Conservation (phyloP, 1,139 yeast species). For the Geotrichum carabidarum region DNA sequence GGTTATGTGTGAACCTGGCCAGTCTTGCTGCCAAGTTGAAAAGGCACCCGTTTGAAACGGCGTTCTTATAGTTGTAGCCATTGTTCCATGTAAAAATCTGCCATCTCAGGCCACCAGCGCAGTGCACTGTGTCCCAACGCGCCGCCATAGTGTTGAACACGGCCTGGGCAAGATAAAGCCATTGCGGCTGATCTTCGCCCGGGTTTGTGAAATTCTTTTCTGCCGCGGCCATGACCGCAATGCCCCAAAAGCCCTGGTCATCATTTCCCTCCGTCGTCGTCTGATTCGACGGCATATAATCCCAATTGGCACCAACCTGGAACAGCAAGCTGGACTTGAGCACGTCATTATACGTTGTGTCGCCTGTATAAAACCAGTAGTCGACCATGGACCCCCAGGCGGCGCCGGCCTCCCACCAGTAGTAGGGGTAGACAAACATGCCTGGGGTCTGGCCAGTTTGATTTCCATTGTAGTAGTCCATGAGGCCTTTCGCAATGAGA, state of each 20-base stretch:
- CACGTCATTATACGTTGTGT: constrained; percentile 53
- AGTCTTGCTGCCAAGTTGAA: constrained; percentile 85
- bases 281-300: constrained; percentile 73
- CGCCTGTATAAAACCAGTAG: constrained; percentile 57
- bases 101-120: constrained; percentile 93
- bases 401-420: constrained; percentile 96
- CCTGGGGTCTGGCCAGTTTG: constrained; percentile 57
- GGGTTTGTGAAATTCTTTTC: constrained; percentile 74
- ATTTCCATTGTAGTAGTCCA: constrained; percentile 67
- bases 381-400: constrained; percentile 76
- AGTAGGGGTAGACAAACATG: constrained; percentile 68
- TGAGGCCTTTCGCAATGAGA: constrained; percentile 55
- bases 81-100: constrained; percentile 93
- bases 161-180: constrained; percentile 74
- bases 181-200: constrained; percentile 46
- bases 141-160: constrained; percentile 84
- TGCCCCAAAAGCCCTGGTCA: constrained; percentile 90
- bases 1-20: constrained; percentile 69
- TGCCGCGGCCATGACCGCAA: constrained; percentile 77
- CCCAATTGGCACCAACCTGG: constrained; percentile 62
- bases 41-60: constrained; percentile 85
- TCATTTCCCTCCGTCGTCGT: constrained; percentile 81
- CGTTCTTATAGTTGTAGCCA: constrained; percentile 87
- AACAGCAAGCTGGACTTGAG: constrained; percentile 55
- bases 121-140: constrained; percentile 72